Conservation (phyloP, 2,329 filamentous ascomycete genomes). For the Beauveria scarabaeidicola region DNA sequence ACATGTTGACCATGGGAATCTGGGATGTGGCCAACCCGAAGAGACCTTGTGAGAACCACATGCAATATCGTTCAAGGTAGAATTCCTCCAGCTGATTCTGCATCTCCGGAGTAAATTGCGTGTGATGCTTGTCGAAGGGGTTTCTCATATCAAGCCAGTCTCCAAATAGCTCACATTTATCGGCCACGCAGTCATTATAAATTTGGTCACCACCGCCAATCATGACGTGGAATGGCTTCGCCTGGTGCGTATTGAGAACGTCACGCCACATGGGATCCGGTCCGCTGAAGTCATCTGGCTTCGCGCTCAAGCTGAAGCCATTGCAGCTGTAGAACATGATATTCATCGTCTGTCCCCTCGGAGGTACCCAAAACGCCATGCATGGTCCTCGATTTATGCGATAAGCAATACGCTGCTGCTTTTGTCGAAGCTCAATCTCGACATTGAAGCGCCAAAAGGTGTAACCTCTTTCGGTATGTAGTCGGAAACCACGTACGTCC, state of each 20-base stretch:
- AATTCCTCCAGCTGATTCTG: constrained; percentile 82
- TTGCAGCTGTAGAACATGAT: constrained; percentile 99
- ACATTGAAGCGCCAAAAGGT: constrained; percentile 98
- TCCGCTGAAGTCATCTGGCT: constrained; percentile 73
- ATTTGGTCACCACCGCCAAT: constrained; percentile 94
- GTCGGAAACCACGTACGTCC: constrained; percentile 71
- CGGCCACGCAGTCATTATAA: constrained; percentile 81
- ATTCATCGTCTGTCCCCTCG: constrained; percentile 80
- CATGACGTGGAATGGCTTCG: constrained; percentile 94
- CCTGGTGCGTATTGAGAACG: constrained; percentile 85
- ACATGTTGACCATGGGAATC: constrained; percentile 98
- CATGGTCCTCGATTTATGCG: constrained; percentile 88
- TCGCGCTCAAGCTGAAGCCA: constrained; percentile 76
- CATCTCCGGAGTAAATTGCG: constrained; percentile 71
- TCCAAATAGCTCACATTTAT: constrained; percentile 66
- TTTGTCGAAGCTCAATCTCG: constrained; percentile 73
- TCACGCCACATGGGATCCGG: constrained; percentile 97
- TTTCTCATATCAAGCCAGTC: constrained; percentile 81
- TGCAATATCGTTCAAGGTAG: constrained; percentile 79
- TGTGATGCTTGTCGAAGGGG: constrained; percentile 67
- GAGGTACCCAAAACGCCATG: constrained; percentile 90
- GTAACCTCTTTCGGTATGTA: constrained; percentile 76
- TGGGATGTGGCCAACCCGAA: constrained; percentile 90
- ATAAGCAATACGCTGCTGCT: constrained; percentile 83
- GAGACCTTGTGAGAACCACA: constrained; percentile 94